Percentiles rank a stretch among this genome's conserved stretches.
Evolutionary conservation across 345 rosid genomes (phyloP).

Genomic region (Boechera retrofracta): DNA sequence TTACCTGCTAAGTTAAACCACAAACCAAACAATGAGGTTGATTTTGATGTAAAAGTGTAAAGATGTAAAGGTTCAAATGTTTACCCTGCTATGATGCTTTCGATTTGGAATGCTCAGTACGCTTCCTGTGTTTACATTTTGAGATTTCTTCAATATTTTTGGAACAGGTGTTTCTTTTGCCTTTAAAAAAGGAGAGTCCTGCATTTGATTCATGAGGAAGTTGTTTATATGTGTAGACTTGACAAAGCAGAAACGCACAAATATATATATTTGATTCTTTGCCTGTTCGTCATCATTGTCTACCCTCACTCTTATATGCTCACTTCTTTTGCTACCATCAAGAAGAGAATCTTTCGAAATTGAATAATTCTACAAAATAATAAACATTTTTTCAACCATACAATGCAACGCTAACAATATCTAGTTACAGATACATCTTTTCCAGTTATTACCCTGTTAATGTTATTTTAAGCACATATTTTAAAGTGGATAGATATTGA

Average conservation of each 20-base stretch:
- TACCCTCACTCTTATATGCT: neutral
- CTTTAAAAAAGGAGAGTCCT: slow-evolving; percentile 20
- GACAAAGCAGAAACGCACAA: slow-evolving; percentile 10
- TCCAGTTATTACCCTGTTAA: neutral
- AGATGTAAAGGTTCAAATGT: neutral
- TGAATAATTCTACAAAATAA: slow-evolving; percentile 16
- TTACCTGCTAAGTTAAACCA: slow-evolving; percentile 9
- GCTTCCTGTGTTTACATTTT: slow-evolving; percentile 23
- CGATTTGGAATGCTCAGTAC: slow-evolving; percentile 29
- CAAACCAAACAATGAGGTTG: slow-evolving; percentile 10
- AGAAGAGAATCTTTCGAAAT: slow-evolving; percentile 14
- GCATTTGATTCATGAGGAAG: slow-evolving; percentile 9
- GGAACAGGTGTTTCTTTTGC: neutral
- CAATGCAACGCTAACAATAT: neutral
- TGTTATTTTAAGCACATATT: neutral
- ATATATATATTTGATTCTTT: neutral
- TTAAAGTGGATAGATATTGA: neutral
- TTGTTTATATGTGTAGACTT: neutral
- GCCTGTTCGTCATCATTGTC: slow-evolving; percentile 18
- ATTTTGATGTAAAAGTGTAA: neutral
- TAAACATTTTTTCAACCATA: slow-evolving; percentile 1
- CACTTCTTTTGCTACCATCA: slow-evolving; percentile 12
- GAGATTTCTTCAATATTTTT: slow-evolving; percentile 7
- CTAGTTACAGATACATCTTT: slow-evolving; percentile 2
- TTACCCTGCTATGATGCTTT: slow-evolving; percentile 5